Evolutionary conservation across 345 rosid genomes (phyloP).

Genomic region (Leavenworthia alabamica): DNA sequence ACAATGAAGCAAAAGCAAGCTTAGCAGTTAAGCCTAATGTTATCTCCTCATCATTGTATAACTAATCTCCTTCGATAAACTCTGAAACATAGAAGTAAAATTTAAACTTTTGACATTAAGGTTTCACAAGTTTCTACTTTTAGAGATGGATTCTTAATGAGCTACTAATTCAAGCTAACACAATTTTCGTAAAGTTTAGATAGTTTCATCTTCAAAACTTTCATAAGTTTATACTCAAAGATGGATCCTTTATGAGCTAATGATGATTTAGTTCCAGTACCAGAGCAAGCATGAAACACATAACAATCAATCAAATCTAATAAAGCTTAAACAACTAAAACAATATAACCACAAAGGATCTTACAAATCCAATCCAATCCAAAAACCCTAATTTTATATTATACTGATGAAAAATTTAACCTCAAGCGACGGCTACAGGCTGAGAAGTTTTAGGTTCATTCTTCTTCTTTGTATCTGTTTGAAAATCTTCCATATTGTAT

Average conservation of each 20-base stretch:
- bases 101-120: background rate
- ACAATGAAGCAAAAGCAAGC: background rate
- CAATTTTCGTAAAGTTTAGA: too few relatives aligned
- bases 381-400: background rate
- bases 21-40: background rate
- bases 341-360: background rate
- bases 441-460: slow-evolving; percentile 39
- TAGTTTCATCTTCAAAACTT: too few relatives aligned
- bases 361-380: background rate
- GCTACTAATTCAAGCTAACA: background rate
- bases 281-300: background rate
- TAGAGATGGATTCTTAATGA: background rate
- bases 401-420: background rate
- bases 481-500: slow-evolving; percentile 79
- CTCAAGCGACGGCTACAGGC: slow-evolving; percentile 57
- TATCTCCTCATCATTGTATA: background rate
- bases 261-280: background rate
- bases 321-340: background rate
- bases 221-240: too few relatives aligned
- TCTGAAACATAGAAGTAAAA: too few relatives aligned
- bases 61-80: too few relatives aligned
- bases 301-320: background rate
- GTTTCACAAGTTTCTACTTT: background rate
- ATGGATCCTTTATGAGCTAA: background rate
- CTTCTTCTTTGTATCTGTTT: slow-evolving; percentile 35